phyloP scores from a whole-genome alignment of 331 rosid genomes.

The Stylosanthes scabra region DNA sequence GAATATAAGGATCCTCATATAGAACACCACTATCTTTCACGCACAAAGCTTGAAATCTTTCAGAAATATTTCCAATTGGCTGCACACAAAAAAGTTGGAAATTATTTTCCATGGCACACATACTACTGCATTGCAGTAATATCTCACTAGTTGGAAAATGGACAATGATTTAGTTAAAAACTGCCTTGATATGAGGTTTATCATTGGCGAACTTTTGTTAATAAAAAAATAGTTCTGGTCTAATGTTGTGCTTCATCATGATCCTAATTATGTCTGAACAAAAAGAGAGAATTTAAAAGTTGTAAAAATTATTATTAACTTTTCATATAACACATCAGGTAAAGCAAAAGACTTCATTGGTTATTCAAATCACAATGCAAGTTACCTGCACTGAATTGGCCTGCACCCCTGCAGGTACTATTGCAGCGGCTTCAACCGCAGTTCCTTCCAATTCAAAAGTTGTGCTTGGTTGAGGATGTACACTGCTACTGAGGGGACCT shows the following conservation, averaged over 20 bases:
- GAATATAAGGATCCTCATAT: constrained; percentile 97
- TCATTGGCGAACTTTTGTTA: constrained; percentile 17
- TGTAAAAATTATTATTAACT: background rate
- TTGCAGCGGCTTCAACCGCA: constrained; percentile 75
- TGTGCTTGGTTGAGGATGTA: too few relatives aligned
- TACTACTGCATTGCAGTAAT: constrained; percentile 3
- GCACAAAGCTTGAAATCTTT: constrained; percentile 90
- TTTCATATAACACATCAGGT: constrained; percentile 22
- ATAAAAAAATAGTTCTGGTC: constrained; percentile 11
- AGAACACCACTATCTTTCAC: constrained; percentile 97
- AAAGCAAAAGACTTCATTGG: constrained; percentile 18
- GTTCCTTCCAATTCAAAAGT: constrained; percentile 59
- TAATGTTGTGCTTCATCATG: constrained; percentile 20
- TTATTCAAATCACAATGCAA: constrained; percentile 18
- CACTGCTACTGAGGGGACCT: too few relatives aligned
- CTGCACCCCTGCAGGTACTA: constrained; percentile 51
- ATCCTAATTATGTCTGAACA: constrained; percentile 7
- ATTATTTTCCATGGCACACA: constrained; percentile 39
- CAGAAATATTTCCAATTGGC: constrained; percentile 95
- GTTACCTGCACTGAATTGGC: constrained; percentile 78
- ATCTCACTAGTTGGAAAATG: constrained; percentile 32
- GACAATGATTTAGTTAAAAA: constrained; percentile 29
- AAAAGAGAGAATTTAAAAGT: background rate
- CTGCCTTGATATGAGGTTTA: constrained; percentile 6
- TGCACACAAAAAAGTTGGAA: constrained; percentile 51